Evolutionary conservation across 768 basidiomycete genomes (phyloP).

Genomic region (Multifurca ochricompacta): DNA sequence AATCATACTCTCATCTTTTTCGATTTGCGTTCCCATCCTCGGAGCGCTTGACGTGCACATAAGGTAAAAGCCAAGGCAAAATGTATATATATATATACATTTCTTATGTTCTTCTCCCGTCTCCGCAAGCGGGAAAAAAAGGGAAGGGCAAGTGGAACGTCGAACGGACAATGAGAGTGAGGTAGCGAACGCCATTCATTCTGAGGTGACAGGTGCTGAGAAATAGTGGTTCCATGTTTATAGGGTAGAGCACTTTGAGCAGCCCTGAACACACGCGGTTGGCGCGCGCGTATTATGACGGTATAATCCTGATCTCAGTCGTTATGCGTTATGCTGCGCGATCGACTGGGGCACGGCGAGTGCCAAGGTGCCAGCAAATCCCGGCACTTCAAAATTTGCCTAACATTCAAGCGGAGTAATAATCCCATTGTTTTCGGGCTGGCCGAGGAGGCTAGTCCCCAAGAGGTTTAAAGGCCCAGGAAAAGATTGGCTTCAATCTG

Average conservation of each 20-base stretch:
- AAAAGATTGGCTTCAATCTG: not conserved
- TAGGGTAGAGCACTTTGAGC: no score
- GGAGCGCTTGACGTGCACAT: not conserved
- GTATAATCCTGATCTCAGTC: not conserved
- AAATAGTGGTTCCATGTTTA: no score
- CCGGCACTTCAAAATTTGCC: not conserved
- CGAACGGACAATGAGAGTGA: not conserved
- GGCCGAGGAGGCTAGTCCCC: constrained; percentile 1
- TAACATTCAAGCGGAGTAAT: not conserved
- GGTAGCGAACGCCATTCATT: not conserved
- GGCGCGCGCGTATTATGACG: constrained; percentile 10
- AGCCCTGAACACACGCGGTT: not conserved
- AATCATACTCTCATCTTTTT: not conserved
- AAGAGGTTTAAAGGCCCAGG: not conserved
- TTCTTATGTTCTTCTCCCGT: not conserved
- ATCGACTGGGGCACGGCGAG: no score
- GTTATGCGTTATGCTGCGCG: not conserved
- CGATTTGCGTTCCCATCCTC: constrained; percentile 9
- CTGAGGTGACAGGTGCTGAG: not conserved
- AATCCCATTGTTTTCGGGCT: no score
- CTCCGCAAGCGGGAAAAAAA: not conserved
- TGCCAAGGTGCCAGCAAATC: no score
- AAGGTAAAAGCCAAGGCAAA: not conserved
- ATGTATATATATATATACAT: no score
- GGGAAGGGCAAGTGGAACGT: not conserved